A percentile compares a stretch with the other conserved stretches of the same genome.
These are phyloP conservation scores for Apiospora pterosperma DNA, from an alignment of 2,329 filamentous ascomycete genomes.

Conservation along the genomic window DNA sequence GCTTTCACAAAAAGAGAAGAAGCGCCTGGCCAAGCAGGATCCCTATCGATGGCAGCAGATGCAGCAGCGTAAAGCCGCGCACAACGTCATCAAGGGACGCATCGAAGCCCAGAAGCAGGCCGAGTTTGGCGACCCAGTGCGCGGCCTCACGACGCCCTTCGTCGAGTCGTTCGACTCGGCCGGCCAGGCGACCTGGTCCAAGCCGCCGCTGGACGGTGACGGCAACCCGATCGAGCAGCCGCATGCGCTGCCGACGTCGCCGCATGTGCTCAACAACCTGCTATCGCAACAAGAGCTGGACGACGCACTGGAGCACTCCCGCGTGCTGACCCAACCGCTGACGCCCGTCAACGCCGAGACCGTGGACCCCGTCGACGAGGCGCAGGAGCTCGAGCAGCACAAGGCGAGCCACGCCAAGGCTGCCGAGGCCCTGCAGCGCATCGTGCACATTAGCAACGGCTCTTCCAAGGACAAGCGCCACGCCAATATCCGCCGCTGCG, in stretches of 20 bases:
- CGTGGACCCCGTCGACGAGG: constrained; percentile 38
- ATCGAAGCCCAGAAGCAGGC: constrained; percentile 63
- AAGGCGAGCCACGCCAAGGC: constrained; percentile 62
- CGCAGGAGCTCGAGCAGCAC: constrained; percentile 38
- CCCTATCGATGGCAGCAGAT: constrained; percentile 81
- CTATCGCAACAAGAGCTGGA: constrained; percentile 66
- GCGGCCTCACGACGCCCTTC: constrained; percentile 77
- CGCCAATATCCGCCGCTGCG: constrained; percentile 79
- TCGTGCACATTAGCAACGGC: constrained; percentile 73
- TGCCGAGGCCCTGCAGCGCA: constrained; percentile 72
- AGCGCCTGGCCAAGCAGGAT: constrained; percentile 67
- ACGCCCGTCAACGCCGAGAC: constrained; percentile 25
- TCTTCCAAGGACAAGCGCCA: constrained; percentile 75
- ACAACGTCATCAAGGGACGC: constrained; percentile 69
- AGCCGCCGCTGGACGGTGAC: constrained; percentile 34
- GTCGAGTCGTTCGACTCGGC: constrained; percentile 75
- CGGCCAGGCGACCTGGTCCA: constrained; percentile 40
- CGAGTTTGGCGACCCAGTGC: constrained; percentile 72
- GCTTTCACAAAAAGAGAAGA: constrained; percentile 59
- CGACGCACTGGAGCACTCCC: constrained; percentile 63
- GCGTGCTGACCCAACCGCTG: constrained; percentile 61
- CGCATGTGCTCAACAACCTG: constrained; percentile 70
- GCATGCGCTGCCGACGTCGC: constrained; percentile 42
- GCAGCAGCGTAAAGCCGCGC: constrained; percentile 78
- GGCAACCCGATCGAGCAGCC: constrained; percentile 38